phyloP scores from a whole-genome alignment of 1,139 yeast genomes.

The Trichomonascaceae sp. region DNA sequence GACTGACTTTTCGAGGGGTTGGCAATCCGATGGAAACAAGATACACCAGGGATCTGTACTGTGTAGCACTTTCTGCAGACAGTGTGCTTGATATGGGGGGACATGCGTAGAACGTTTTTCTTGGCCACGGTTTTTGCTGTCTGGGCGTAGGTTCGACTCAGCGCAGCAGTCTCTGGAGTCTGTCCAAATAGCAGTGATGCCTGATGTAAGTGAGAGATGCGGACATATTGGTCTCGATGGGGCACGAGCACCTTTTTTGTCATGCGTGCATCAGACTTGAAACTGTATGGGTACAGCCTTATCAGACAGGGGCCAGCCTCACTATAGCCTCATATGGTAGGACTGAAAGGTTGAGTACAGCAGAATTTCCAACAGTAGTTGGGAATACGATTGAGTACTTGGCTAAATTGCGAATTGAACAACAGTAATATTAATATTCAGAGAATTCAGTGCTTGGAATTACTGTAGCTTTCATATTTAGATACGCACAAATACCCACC shows the following conservation, averaged over 20 bases:
- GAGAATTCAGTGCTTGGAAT: too few species aligned
- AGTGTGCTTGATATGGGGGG: slow-evolving; percentile 48
- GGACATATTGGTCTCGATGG: slow-evolving; percentile 44
- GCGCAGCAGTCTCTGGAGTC: slow-evolving; percentile 2
- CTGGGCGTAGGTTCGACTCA: slow-evolving; percentile 28
- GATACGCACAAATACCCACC: too few species aligned
- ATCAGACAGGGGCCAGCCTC: too few species aligned
- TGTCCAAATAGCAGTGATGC: slow-evolving; percentile 27
- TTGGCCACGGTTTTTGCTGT: slow-evolving; percentile 36
- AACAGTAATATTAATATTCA: too few species aligned
- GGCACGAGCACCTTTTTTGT: slow-evolving; percentile 27
- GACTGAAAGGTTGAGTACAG: too few species aligned
- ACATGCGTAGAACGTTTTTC: slow-evolving; percentile 47
- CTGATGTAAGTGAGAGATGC: slow-evolving; percentile 47
- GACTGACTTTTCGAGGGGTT: slow-evolving; percentile 18
- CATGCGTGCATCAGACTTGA: too few species aligned
- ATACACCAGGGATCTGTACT: slow-evolving; percentile 35
- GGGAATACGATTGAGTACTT: too few species aligned
- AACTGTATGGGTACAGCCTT: too few species aligned
- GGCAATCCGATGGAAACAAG: slow-evolving; percentile 24
- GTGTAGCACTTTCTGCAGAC: slow-evolving; percentile 48
- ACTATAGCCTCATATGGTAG: too few species aligned
- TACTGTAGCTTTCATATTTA: too few species aligned
- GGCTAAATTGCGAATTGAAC: too few species aligned
- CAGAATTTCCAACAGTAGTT: too few species aligned